Evolutionary conservation across 768 basidiomycete species (phyloP), one percentile per base, ranked within the genome.

Genomic region (Collybiopsis luxurians): DNA sequence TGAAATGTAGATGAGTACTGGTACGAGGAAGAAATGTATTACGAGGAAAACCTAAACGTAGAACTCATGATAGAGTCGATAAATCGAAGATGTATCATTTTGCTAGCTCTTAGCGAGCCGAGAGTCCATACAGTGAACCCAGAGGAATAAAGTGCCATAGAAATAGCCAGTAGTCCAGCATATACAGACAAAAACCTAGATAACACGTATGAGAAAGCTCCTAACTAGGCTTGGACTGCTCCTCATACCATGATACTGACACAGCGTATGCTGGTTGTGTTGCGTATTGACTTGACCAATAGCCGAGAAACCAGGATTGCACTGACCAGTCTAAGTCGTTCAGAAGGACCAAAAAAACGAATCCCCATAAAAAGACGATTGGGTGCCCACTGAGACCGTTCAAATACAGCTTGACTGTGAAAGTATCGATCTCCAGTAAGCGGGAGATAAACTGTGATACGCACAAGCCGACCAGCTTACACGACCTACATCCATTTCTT

Each of bases 401-500:
- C 43, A 67, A 47, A 39, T 66, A 69, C n/a, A 67, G 59, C 39
- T 63, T 63, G 45, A 67, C 66, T 54, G 27, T 28, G 23, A 57
- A 19, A 47, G 1, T 13, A 13, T 34, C n/a, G 31, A 34, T 28
- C 27, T 10, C 42, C 23, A 6, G 42, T 44, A 17, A 44, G 17
- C 6, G 6, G 13, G 46, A 24, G 39, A 4, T 9, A n/a, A 23
- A 4, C 24, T 11, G 15, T 4, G 15, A 39, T 24, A 59, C 64
- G 42, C 63, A 60, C 68, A 58, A 11, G 73, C 65, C 10, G 63
- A 17, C 71, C 77, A 78, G 21, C 76, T 71, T 11, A 82, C 75
- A 44, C 71, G 75, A 0, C 81, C 81, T 30, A 71, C 68, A 0
- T 68, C 69, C 17, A 79, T 68, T 57, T 82, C 81, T 61, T 82